phyloP scores from a whole-genome alignment of 371 early-diverging fungal species.

The Sanchytrium tribonematis region DNA sequence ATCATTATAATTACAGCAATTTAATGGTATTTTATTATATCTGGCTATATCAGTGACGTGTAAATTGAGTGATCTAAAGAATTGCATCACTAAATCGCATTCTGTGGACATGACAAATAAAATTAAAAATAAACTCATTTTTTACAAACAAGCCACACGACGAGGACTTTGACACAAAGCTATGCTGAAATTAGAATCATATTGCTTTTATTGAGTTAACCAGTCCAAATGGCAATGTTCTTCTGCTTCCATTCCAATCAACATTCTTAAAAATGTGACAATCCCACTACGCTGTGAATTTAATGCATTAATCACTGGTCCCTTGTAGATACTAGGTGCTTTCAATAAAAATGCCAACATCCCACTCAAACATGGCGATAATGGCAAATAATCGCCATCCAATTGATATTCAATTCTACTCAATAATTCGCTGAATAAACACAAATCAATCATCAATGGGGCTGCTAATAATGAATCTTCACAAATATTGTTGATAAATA shows the following conservation, averaged over 20 bases:
- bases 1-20: too few relatives aligned
- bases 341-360: slow-evolving; percentile 21
- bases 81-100: too few relatives aligned
- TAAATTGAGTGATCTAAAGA: too few relatives aligned
- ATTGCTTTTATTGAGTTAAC: neutral
- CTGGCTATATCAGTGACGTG: too few relatives aligned
- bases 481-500: slow-evolving; percentile 84
- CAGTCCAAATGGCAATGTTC: neutral
- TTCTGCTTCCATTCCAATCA: neutral
- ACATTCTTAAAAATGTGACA: neutral
- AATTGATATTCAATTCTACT: slow-evolving; percentile 57
- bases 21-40: too few relatives aligned
- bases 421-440: slow-evolving; percentile 73
- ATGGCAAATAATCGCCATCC: slow-evolving; percentile 10
- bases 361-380: slow-evolving; percentile 6
- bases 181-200: too few relatives aligned
- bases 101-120: too few relatives aligned
- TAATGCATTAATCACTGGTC: slow-evolving; percentile 1
- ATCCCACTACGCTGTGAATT: neutral
- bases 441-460: slow-evolving; percentile 78
- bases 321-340: slow-evolving; percentile 6
- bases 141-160: too few relatives aligned
- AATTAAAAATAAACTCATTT: too few relatives aligned
- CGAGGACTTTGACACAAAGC: too few relatives aligned
- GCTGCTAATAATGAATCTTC: slow-evolving; percentile 88